Evolutionary conservation across 495 filamentous ascomycete genomes (phyloP).

Genomic region (Parachaetomium inaequale): DNA sequence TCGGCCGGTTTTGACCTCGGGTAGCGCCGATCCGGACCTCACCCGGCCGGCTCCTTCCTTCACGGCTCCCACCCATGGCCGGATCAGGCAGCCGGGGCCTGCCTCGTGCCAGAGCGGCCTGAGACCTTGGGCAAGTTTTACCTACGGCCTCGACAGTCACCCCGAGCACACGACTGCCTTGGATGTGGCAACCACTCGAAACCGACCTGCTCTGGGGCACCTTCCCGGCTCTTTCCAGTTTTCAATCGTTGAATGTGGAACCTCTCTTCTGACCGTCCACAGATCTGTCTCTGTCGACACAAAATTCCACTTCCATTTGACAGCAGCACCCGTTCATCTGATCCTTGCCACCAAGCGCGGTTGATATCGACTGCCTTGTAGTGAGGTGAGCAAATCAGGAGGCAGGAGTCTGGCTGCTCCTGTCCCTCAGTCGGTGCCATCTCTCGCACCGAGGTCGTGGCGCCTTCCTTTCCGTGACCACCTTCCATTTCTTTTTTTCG

Average conservation of each 20-base stretch:
- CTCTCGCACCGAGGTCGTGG: not conserved
- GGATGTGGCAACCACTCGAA: no score
- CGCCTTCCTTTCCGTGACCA: not conserved
- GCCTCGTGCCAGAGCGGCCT: not conserved
- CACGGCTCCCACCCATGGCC: not conserved
- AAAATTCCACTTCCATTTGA: not conserved
- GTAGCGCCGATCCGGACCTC: not conserved
- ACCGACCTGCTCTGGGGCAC: no score
- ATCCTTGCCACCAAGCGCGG: not conserved
- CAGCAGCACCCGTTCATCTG: not conserved
- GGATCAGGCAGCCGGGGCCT: not conserved
- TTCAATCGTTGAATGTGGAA: no score
- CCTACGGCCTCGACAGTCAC: not conserved
- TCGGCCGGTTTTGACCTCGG: not conserved
- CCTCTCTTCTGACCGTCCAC: no score
- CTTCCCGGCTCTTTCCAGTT: no score
- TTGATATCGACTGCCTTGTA: not conserved
- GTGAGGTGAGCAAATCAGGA: not conserved
- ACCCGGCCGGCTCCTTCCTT: conserved; percentile 10
- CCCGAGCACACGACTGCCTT: not conserved
- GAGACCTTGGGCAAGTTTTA: not conserved
- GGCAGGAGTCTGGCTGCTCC: not conserved
- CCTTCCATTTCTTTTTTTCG: not conserved
- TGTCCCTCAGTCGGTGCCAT: not conserved
- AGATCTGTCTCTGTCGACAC: not conserved